These are phyloP conservation scores for Chenopodium berlandieri DNA, from an alignment of 148 eudicot genomes.

Conservation along the genomic window DNA sequence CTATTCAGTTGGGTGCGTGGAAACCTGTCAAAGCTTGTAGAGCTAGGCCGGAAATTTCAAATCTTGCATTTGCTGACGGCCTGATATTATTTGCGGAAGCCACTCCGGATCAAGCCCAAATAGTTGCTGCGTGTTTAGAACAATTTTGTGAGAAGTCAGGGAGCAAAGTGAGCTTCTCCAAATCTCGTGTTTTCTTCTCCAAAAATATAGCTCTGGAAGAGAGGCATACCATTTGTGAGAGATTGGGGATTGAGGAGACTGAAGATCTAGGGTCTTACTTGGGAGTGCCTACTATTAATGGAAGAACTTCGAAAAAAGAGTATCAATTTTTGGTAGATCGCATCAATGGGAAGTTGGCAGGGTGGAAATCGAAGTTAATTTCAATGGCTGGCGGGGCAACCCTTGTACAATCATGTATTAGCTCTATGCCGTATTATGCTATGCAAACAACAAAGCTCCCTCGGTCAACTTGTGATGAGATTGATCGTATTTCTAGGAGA, in stretches of 20 bases:
- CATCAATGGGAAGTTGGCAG: neutral
- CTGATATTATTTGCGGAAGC: neutral
- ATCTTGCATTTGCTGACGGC: neutral
- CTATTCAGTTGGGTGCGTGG: too few relatives aligned
- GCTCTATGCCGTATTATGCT: neutral
- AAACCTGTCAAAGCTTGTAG: too few relatives aligned
- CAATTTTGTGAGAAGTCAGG: neutral
- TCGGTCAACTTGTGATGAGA: neutral
- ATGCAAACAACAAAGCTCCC: neutral
- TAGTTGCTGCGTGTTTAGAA: neutral
- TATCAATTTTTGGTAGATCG: neutral
- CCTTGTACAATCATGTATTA: neutral
- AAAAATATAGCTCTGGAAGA: neutral
- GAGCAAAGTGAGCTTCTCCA: neutral
- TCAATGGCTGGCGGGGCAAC: neutral
- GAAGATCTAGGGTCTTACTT: neutral
- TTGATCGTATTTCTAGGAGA: neutral
- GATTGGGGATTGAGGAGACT: neutral
- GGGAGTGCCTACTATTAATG: neutral
- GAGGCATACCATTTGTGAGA: neutral
- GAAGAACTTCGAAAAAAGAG: neutral
- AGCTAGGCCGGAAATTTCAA: too few relatives aligned
- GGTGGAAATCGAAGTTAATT: neutral
- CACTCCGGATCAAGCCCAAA: neutral
- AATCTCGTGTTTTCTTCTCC: neutral